These are phyloP conservation scores for Penstemon barbatus DNA, from an alignment of 257 asterid species.

Conservation along the genomic window DNA sequence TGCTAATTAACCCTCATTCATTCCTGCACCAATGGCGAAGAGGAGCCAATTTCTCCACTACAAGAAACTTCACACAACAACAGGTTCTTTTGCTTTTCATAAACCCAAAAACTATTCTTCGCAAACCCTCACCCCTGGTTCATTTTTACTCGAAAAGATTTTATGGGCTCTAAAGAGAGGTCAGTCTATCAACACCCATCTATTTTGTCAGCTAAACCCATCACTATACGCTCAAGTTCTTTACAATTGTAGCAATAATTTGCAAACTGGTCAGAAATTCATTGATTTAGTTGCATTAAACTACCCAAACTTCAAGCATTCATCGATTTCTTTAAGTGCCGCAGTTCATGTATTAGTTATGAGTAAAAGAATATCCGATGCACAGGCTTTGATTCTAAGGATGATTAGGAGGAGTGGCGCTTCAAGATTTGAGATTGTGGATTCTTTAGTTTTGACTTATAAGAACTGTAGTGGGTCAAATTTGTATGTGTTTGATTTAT, in stretches of 20 bases:
- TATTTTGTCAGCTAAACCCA: constrained; percentile 49
- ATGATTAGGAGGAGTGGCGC: constrained; percentile 72
- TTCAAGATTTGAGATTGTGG: constrained; percentile 56
- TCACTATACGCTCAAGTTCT: constrained; percentile 50
- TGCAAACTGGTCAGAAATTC: constrained; percentile 46
- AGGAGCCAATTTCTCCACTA: constrained; percentile 23
- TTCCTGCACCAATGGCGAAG: constrained; percentile 33
- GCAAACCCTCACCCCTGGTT: constrained; percentile 35
- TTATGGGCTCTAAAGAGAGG: constrained; percentile 61
- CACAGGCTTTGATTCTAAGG: constrained; percentile 68
- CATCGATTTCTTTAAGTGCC: constrained; percentile 55
- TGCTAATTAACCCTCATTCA: no score
- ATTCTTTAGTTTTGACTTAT: constrained; percentile 47
- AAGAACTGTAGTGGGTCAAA: constrained; percentile 41
- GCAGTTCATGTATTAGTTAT: constrained; percentile 56
- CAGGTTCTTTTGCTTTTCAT: constrained; percentile 21
- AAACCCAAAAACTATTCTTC: constrained; percentile 7
- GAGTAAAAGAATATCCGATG: constrained; percentile 58
- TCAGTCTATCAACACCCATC: constrained; percentile 40
- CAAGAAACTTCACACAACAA: constrained; percentile 20
- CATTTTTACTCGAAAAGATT: constrained; percentile 57
- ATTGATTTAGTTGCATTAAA: constrained; percentile 46
- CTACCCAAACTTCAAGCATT: constrained; percentile 65
- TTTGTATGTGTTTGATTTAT: constrained; percentile 54
- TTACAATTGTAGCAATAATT: constrained; percentile 47